Percentiles rank a stretch among this genome's conserved stretches.
Conservation (phyloP, 352 stramenopile genomes). For the Thraustotheca clavata region DNA sequence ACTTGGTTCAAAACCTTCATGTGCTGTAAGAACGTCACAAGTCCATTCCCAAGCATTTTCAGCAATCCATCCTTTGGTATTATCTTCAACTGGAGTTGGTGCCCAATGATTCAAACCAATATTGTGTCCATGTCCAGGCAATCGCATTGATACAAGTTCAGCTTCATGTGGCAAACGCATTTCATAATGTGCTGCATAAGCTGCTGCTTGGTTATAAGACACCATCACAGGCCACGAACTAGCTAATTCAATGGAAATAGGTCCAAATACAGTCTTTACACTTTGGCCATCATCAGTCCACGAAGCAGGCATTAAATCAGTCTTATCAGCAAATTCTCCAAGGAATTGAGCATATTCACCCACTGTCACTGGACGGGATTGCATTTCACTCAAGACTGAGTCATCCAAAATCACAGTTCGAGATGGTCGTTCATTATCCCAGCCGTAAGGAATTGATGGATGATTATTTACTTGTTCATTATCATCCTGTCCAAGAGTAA, state of each 20-base stretch:
- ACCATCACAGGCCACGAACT: not conserved
- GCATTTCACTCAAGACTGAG: not conserved
- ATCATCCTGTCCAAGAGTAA: not conserved
- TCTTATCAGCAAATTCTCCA: not conserved
- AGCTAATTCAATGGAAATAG: not conserved
- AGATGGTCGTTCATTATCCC: not conserved
- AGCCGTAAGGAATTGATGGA: not conserved
- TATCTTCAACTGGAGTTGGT: not conserved
- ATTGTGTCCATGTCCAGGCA: not conserved
- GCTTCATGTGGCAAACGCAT: not conserved
- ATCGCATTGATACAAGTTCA: not conserved
- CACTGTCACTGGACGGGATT: not conserved
- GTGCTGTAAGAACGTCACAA: not conserved
- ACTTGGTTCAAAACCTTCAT: not conserved
- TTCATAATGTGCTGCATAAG: not conserved
- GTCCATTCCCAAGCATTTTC: conserved; percentile 1
- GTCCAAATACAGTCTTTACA: not conserved
- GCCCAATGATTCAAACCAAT: not conserved
- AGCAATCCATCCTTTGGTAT: not conserved
- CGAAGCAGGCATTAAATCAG: not conserved
- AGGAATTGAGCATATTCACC: not conserved
- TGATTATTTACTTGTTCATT: not conserved
- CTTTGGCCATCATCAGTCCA: not conserved
- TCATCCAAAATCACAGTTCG: not conserved
- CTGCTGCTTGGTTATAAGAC: not conserved